Base-by-base conservation (phyloP, 495 filamentous ascomycete species). In the Neurospora sp. region DNA sequence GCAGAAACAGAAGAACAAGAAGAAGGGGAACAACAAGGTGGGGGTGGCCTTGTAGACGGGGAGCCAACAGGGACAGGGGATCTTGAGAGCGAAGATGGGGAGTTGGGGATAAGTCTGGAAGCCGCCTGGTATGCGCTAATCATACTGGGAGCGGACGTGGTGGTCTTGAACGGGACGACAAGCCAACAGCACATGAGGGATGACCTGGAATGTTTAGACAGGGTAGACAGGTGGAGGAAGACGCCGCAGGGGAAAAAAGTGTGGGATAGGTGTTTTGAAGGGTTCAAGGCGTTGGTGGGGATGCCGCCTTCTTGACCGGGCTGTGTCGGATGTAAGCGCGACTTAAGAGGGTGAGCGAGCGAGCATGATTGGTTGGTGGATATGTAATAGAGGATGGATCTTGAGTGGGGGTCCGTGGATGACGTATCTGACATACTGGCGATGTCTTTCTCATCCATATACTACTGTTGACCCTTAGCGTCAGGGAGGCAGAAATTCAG, bases 101-200 rank as follows among this genome's bases (percentile, higher is more conserved):
- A 62, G 6, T 66, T 89, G 27, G 85, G 78, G 7, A 82, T 85
- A 3, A 85, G 84, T 27, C 71, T 75, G 31, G 82, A 81, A 14
- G 86, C 86, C 48, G 90, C 90, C 6, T 81, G 94, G 77, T 96
- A 94, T 82, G 82, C 84, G 38, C 84, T 95, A 39, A 85, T 94
- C 31, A 78, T 93, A 71, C 86, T 87, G 3, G 81, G 92, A n/a
- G 82, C 79, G 35, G 82, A 82, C 11, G 85, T 89, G 14, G 83
- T 85, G 3, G 83, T 94, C 39, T 78, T 95, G 76, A 89, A 94
- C 78, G 93, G 93, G 38, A 94, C 92, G 6, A 91, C 84, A 38
- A 88, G 86, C 42, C 78, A 82, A 74, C 82, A 76, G 70, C 88
- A 87, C 44, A 95, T 95, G 92, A 82, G 78, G 73, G 85, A 84